A percentile compares a stretch with the other conserved stretches of the same genome.
phyloP scores from a whole-genome alignment of 2,329 filamentous ascomycete genomes.

The Cryphonectria japonica region DNA sequence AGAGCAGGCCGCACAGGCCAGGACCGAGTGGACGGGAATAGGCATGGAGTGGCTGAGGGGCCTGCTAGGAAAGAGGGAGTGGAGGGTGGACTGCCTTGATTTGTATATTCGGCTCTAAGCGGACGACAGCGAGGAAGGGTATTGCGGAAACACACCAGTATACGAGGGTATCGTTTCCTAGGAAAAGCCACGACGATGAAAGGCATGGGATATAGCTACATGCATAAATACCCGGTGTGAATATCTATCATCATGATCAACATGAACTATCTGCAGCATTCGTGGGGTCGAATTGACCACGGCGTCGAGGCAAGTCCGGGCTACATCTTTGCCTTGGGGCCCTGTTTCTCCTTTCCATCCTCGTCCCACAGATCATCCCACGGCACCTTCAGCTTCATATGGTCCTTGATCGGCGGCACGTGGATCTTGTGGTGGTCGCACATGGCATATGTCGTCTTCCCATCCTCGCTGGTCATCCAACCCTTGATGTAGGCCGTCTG shows the following conservation, averaged over 20 bases:
- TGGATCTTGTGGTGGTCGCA: constrained; percentile 58
- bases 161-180: neutral
- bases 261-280: neutral
- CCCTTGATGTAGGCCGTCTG: constrained; percentile 57
- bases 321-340: constrained; percentile 27
- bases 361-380: constrained; percentile 50
- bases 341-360: constrained; percentile 25
- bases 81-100: constrained; percentile 90
- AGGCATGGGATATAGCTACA: neutral
- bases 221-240: neutral
- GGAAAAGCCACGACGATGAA: neutral
- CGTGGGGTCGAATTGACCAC: neutral
- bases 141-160: neutral
- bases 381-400: constrained; percentile 42
- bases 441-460: constrained; percentile 51
- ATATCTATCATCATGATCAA: neutral
- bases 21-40: constrained; percentile 72
- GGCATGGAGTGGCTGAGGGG: constrained; percentile 86
- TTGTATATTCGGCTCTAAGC: constrained; percentile 75
- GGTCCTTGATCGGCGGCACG: constrained; percentile 44
- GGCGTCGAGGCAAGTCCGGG: neutral
- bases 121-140: neutral
- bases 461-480: constrained; percentile 52
- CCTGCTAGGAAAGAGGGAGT: constrained; percentile 80
- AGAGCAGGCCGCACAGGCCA: constrained; percentile 60